Conservation (phyloP, 2,329 filamentous ascomycete species). For the Pyrenochaeta sp. region DNA sequence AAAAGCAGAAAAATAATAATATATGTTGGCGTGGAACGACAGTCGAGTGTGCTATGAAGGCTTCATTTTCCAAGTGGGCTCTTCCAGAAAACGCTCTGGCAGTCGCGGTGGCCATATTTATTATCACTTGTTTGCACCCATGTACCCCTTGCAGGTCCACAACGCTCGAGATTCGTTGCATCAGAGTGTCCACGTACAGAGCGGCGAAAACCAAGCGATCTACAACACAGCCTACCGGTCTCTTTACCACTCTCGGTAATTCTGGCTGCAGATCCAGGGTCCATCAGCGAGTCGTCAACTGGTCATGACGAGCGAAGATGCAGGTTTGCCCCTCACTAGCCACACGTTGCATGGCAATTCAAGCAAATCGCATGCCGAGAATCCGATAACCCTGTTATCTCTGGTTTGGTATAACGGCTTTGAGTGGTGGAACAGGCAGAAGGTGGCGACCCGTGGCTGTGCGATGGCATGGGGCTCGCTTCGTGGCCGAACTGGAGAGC, state of each 20-base stretch:
- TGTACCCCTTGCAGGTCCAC: constrained; percentile 12
- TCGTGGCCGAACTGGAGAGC: constrained; percentile 18
- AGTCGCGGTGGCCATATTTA: constrained; percentile 19
- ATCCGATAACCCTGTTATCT: constrained; percentile 5
- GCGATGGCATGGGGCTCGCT: constrained; percentile 11
- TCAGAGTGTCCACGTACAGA: constrained; percentile 16
- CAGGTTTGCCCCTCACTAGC: constrained; percentile 39
- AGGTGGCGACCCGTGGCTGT: constrained; percentile 16
- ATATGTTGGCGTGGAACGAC: constrained; percentile 8
- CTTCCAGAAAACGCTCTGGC: constrained; percentile 1
- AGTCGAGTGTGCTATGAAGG: constrained; percentile 19
- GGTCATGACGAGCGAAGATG: constrained; percentile 12
- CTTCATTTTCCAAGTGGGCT: constrained; percentile 19
- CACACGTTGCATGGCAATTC: constrained; percentile 31
- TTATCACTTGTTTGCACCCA: constrained; percentile 25
- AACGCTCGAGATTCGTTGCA: constrained; percentile 19
- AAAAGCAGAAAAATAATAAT: constrained; percentile 9
- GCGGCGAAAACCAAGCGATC: constrained; percentile 33
- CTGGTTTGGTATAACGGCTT: not conserved
- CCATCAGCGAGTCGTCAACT: constrained; percentile 7
- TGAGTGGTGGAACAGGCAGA: constrained; percentile 10
- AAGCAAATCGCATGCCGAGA: constrained; percentile 23
- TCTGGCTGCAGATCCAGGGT: constrained; percentile 36
- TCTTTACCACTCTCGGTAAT: constrained; percentile 21
- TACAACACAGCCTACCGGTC: constrained; percentile 29